phyloP scores from a whole-genome alignment of 371 early-diverging fungal genomes.

The Syncephalastrum racemosum region DNA sequence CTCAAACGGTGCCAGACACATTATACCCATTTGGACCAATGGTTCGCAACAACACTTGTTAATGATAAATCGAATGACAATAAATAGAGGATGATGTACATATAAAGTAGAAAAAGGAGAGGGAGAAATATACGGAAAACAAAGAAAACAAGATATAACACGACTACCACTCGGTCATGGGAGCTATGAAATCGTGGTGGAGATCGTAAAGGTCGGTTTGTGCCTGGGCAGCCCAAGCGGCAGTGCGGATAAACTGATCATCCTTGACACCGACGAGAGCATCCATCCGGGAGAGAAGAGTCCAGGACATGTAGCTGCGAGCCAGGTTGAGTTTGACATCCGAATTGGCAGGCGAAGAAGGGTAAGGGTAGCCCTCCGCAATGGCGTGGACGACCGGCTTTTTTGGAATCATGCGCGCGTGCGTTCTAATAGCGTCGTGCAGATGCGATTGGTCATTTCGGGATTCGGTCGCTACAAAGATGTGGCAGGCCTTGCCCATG shows the following conservation, averaged over 20 bases:
- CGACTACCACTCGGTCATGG: constrained; percentile 13
- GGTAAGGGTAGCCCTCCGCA: constrained; percentile 24
- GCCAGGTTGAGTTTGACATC: constrained; percentile 25
- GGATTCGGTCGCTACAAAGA: constrained; percentile 27
- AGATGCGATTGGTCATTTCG: constrained; percentile 5
- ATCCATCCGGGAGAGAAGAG: constrained; percentile 45
- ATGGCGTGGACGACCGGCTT: constrained; percentile 25
- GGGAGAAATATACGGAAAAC: neutral
- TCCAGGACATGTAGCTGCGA: constrained; percentile 45
- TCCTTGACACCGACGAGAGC: constrained; percentile 32
- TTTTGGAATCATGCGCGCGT: constrained; percentile 2
- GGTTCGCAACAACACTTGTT: too few species aligned
- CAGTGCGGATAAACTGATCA: constrained; percentile 32
- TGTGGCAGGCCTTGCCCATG: constrained; percentile 25
- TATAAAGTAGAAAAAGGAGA: neutral
- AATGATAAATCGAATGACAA: too few species aligned
- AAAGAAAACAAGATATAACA: neutral
- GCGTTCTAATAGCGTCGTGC: constrained; percentile 9
- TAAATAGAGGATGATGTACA: too few species aligned
- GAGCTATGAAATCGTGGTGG: neutral
- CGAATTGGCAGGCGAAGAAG: constrained; percentile 8
- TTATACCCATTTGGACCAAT: too few species aligned
- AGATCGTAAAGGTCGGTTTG: constrained; percentile 25
- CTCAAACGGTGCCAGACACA: too few species aligned
- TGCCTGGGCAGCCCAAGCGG: constrained; percentile 50